Conservation (phyloP, 2,329 filamentous ascomycete genomes). For the Arthrobotrys entomopaga region DNA sequence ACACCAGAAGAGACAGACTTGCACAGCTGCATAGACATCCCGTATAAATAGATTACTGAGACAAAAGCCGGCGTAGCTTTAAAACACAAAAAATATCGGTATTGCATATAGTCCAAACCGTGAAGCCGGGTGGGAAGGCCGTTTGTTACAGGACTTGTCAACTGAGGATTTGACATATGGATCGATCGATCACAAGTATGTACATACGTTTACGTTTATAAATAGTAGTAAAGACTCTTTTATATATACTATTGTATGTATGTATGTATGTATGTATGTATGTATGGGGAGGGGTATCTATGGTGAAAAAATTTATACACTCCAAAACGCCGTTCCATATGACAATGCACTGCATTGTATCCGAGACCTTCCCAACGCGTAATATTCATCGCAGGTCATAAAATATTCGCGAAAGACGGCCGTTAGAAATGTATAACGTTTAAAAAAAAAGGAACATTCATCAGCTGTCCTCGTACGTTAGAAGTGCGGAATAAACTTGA, state of each 20-base stretch:
- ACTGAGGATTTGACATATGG: too few relatives aligned
- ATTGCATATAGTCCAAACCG: too few relatives aligned
- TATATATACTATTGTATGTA: slow-evolving; percentile 11
- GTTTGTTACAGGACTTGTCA: too few relatives aligned
- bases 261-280: slow-evolving; percentile 1
- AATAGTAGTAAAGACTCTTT: background rate
- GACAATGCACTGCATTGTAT: background rate
- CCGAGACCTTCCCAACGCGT: slow-evolving; percentile 3
- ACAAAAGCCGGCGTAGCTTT: too few relatives aligned
- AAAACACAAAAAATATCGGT: too few relatives aligned
- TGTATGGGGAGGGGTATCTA: background rate
- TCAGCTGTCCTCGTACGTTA: slow-evolving; percentile 12
- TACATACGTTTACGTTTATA: too few relatives aligned
- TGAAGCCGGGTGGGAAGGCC: too few relatives aligned
- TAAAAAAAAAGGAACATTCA: slow-evolving; percentile 8
- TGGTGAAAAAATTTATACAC: slow-evolving; percentile 24
- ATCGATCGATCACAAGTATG: too few relatives aligned
- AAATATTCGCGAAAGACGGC: background rate
- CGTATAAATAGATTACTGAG: too few relatives aligned
- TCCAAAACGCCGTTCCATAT: slow-evolving; percentile 9
- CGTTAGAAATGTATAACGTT: slow-evolving; percentile 11
- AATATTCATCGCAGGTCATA: background rate
- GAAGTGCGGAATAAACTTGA: slow-evolving; percentile 47
- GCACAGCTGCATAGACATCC: too few relatives aligned
- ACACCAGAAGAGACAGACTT: too few relatives aligned